Base-by-base conservation (phyloP, 2,329 filamentous ascomycete species). In the Dactylellina sp. region DNA sequence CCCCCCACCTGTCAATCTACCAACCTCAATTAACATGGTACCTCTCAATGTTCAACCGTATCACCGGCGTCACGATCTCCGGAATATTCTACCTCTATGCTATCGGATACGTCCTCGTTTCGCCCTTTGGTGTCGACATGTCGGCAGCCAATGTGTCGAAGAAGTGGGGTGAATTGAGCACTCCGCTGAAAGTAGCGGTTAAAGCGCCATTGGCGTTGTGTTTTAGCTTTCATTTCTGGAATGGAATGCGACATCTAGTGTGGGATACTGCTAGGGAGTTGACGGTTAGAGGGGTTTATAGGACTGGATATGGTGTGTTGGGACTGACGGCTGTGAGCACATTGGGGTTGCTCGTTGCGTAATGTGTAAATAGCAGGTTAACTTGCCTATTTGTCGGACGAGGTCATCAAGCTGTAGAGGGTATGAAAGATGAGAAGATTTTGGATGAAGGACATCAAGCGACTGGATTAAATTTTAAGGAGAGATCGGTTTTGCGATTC, bases 1-100 rank as follows among this genome's bases (percentile, higher is more conserved):
- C 92, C 49, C 93, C 93, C 63, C 93, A 97, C 81, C 87, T 97
- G 76, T 81, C 83, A 80, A 93, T 96, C 86, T 97, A 97, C 88
- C 86, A 88, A 81, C 87, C 90, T 72, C 88, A 92, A 82, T 91
- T 97, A 83, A 95, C 92, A 78, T 97, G 89, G 89, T 89, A 91
- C 82, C 85, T 86, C 78, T 89, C 88, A 78, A 88, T 85, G 68
- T 86, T 91, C 83, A 91, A 93, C 84, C 92, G 93, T 79, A 88
- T 97, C 83, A 94, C 92, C n/a, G 93, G 92, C 79, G 83, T 86
- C 80, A 82, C 85, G 72, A 86, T 96, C 77, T 89, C 89, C 72
- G 91, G 89, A 76, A 83, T 84, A 55, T 85, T 96, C 76, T 97
- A 97, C 86, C 82, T 88, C 81, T 97, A 92, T 84, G 89, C 90